Evolutionary conservation across 768 basidiomycete genomes (phyloP), one percentile per base, ranked within the genome.

Genomic region (Astraeus odoratus): DNA sequence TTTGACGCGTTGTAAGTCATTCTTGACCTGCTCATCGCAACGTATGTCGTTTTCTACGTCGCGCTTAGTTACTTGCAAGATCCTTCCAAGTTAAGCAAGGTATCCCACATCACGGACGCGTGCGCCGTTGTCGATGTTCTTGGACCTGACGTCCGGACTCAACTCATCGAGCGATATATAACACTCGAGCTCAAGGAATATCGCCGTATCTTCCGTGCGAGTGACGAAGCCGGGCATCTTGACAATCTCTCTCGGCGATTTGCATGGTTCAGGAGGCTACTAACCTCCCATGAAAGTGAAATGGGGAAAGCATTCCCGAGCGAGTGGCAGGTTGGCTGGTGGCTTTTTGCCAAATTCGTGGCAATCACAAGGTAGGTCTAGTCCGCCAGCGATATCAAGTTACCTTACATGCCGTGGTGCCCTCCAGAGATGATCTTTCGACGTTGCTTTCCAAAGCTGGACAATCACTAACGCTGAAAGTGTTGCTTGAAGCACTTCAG

Each of bases 151-250:
- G 83, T 90, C 47, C 83, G 87, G 59, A 71, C 63, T 8, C 81
- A 86, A 45, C 75, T 96, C 44, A 73, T 98, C 10, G 89, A 94
- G 42, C 83, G 92, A 42, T 96, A 96, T 56, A 82, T 90, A 18
- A 79, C 85, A 8, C 74, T 94, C 13, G 90, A 96, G 54, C 74
- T 99, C 20, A 90, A 91, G 59, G 96, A 98, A 60, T 99, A 98
- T 60, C 83, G 93, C 9, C 83, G 93, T 18, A 94, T 99, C 59
- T 98, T 99, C 68, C 81, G 87, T 39, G 79, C 87, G 6, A 83
- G 82, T 5, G 93, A 96, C 51, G 96, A 98, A 65, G 92, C 96
- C 2, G 96, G 95, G 3, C 91, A 96, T 56, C 72, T 99, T 37
- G 96, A 99, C 67, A 99, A 99, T 52, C 74, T 96, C 5, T 80